Evolutionary conservation across 352 stramenopile species (phyloP), one percentile per base, ranked within the genome.

Genomic region (Pythium coloratum): DNA sequence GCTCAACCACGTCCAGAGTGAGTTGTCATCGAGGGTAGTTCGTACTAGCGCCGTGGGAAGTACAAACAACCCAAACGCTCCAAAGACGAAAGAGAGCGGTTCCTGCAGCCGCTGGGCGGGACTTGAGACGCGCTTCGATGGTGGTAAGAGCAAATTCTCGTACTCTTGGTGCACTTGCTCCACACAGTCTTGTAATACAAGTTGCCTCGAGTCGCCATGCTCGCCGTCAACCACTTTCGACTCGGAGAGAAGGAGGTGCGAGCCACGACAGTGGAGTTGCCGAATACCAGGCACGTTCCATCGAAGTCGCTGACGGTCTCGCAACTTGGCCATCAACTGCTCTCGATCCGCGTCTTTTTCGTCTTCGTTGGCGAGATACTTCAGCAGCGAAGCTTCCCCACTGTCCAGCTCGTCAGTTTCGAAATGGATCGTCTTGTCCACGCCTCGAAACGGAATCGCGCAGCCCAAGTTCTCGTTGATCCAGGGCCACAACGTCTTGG

Each of bases 231-330:
- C 18, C 9, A 34, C 44, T 36, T 4, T 47, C 28, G 46, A 53
- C 34, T 80, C 86, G 5, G 57, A 72, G 14, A 90, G 36, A 20
- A 90, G 73, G 1, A 92, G 24, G 20, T 89, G 76, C 0, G 76
- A 75, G 0, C 82, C 78, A 20, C 77, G 75, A 3, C 73, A 72
- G 6, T 92, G 70, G 14, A 76, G 56, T 38, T 88, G 66, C 7
- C 74, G 75, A 10, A 85, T 65, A 6, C 77, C 80, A 34, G 85
- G 83, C 14, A 76, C 61, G 42, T 77, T 90, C 85, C 85, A 94
- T 4, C 64, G 50, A 5, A 81, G 46, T n/a, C 85, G 74, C 32
- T 88, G 86, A 28, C 80, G 67, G 42, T 90, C 63, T 1, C 81
- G 76, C 32, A 94, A 62, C 13, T 79, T 74, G 1, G 76, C 62